Percentiles rank a stretch among this genome's conserved stretches.
Evolutionary conservation across 2,329 filamentous ascomycete genomes (phyloP).

Genomic region (Dryadomyces quercivorus): DNA sequence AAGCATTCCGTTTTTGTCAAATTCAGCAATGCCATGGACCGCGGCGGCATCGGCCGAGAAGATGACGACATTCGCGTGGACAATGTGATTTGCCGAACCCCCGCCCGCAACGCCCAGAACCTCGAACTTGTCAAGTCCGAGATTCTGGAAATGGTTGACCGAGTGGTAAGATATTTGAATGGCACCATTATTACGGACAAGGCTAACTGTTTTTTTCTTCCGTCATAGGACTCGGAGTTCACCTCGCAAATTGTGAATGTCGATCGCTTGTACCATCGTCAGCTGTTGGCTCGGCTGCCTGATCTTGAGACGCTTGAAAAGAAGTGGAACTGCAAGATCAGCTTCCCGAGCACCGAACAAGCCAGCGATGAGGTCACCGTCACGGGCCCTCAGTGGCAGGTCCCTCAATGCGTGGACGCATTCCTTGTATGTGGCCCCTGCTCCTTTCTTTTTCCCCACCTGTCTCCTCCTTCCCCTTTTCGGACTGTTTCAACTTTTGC

Average conservation of each 20-base stretch:
- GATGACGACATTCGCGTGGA: constrained; percentile 98
- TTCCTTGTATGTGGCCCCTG: constrained; percentile 49
- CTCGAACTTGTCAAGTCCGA: constrained; percentile 96
- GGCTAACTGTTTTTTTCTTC: constrained; percentile 8
- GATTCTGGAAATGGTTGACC: constrained; percentile 98
- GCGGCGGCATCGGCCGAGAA: constrained; percentile 80
- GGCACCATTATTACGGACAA: neutral
- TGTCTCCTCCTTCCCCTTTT: too few relatives aligned
- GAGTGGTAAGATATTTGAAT: constrained; percentile 49
- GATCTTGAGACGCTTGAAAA: constrained; percentile 94
- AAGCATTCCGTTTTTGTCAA: constrained; percentile 99
- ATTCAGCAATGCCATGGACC: constrained; percentile 98
- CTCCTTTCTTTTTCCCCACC: too few relatives aligned
- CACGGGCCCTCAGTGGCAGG: constrained; percentile 94
- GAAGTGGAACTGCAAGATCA: constrained; percentile 99
- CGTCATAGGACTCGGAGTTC: constrained; percentile 84
- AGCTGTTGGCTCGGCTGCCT: constrained; percentile 74
- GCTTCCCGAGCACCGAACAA: constrained; percentile 93
- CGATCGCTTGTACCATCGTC: constrained; percentile 88
- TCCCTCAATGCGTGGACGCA: constrained; percentile 90
- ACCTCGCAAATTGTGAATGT: constrained; percentile 89
- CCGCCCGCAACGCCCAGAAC: constrained; percentile 92
- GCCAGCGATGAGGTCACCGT: constrained; percentile 94
- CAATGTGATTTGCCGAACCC: constrained; percentile 96
- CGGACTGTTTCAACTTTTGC: neutral